Evolutionary conservation across 345 rosid genomes (phyloP), one percentile per base, ranked within the genome.

Genomic region (Geranium brycei): DNA sequence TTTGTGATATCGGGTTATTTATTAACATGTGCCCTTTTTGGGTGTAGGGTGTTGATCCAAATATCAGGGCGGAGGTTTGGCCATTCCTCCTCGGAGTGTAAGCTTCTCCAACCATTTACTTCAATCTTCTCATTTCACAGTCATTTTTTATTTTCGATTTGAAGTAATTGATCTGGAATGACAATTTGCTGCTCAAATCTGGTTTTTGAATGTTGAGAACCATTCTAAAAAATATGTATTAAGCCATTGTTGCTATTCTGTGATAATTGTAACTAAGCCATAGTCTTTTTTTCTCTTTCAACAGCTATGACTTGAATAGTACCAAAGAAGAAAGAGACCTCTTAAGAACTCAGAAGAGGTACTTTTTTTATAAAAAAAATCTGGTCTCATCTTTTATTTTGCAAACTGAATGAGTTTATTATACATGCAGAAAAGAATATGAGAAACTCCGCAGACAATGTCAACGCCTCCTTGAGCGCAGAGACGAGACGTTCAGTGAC

Each of bases 11-110:
- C 23, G 51, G 40, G 47, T 67, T 31, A 55, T 17, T 56, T 15
- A 56, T 47, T 12, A 18, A 31, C 2, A 19, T 28, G 56, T 59
- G 3, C 68, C 19, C 67, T 0, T 51, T 61, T 67, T 17, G 61
- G 17, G 17, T 83, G 70, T 40, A 93, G 99, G 99, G 99, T 28
- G 78, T 93, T 68, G 84, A 93, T 85, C 96, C 95, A 40, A 82
- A 78, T 79, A 85, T 93, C 68, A 82, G 97, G 53, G 69, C 87
- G 0, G 95, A 90, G 72, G 97, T 93, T 57, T 93, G 99, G 99
- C 99, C 99, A 0, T 90, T 86, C 72, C 97, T 93, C 62, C 97
- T 93, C 58, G 97, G 97, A 71, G 96, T 93, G 99, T 93, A 83
- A 88, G 99, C 72, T 57, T 59, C 38, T 62, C 14, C n/a, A 59